These are phyloP conservation scores for Candida morakotiae DNA, from an alignment of 805 yeast species.

Conservation along the genomic window DNA sequence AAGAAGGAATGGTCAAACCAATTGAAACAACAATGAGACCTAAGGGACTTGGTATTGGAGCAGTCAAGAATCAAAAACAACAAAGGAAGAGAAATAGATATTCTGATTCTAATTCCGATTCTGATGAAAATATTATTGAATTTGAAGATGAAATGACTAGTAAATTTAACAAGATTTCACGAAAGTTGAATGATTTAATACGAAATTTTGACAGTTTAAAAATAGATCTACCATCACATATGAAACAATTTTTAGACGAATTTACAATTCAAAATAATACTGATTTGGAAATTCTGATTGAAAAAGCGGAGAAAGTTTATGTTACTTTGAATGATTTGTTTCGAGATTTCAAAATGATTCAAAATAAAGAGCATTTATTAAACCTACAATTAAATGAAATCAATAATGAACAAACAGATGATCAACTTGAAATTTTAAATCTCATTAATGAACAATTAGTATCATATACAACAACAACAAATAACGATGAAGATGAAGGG, in stretches of 20 bases:
- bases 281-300: neutral
- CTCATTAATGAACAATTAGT: neutral
- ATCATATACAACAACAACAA: neutral
- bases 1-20: slow-evolving; percentile 77
- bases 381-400: neutral
- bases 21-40: slow-evolving; percentile 67
- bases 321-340: neutral
- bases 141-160: slow-evolving; percentile 3
- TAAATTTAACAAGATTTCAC: neutral
- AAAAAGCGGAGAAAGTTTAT: neutral
- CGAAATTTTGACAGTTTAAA: slow-evolving; percentile 1
- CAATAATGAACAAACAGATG: neutral
- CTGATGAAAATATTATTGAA: slow-evolving; percentile 15
- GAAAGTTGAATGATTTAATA: neutral
- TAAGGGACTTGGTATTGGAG: slow-evolving; percentile 74
- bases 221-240: slow-evolving; percentile 1
- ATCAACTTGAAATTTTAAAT: neutral
- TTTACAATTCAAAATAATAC: neutral
- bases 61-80: slow-evolving; percentile 35
- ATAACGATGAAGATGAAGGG: neutral
- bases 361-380: neutral
- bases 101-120: no score
- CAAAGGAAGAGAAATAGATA: slow-evolving; percentile 10
- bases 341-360: neutral
- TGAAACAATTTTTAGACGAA: slow-evolving; percentile 1